phyloP scores from a whole-genome alignment of 1,139 yeast species.

The Hyphopichia khmerensis region DNA sequence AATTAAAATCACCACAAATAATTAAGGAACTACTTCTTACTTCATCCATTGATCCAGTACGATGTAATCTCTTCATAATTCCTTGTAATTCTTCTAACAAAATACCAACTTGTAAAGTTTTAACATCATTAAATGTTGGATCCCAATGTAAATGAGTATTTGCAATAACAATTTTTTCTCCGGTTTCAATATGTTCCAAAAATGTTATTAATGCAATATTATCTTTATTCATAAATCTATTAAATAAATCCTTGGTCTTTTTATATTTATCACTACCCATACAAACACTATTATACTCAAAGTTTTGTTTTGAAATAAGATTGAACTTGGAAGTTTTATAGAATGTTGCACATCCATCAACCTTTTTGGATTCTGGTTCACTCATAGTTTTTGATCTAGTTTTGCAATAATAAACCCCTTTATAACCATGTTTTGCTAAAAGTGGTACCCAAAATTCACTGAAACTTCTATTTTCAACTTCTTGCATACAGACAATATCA shows the following conservation, averaged over 20 bases:
- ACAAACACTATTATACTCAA: constrained; percentile 88
- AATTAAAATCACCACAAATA: constrained; percentile 95
- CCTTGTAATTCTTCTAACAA: constrained; percentile 82
- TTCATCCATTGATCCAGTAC: constrained; percentile 49
- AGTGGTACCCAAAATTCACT: constrained; percentile 85
- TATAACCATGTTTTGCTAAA: constrained; percentile 72
- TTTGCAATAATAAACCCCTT: constrained; percentile 80
- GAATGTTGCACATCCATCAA: constrained; percentile 96
- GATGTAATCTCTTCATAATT: constrained; percentile 52
- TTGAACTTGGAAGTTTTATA: constrained; percentile 69
- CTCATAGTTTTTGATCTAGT: constrained; percentile 92
- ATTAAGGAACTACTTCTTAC: constrained; percentile 64
- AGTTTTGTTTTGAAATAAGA: constrained; percentile 65
- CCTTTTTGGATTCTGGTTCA: constrained; percentile 79
- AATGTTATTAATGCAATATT: constrained; percentile 83
- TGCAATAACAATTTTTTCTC: constrained; percentile 70
- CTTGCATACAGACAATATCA: constrained; percentile 90
- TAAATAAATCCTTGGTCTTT: constrained; percentile 91
- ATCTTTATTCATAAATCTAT: constrained; percentile 95
- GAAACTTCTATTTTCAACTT: constrained; percentile 84
- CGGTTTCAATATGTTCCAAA: constrained; percentile 71
- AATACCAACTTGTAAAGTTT: constrained; percentile 91
- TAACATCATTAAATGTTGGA: constrained; percentile 94
- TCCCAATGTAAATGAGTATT: constrained; percentile 99
- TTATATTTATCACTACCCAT: constrained; percentile 86